These are phyloP conservation scores for Fusarium sp. DNA, from an alignment of 2,329 filamentous ascomycete genomes.

Conservation along the genomic window DNA sequence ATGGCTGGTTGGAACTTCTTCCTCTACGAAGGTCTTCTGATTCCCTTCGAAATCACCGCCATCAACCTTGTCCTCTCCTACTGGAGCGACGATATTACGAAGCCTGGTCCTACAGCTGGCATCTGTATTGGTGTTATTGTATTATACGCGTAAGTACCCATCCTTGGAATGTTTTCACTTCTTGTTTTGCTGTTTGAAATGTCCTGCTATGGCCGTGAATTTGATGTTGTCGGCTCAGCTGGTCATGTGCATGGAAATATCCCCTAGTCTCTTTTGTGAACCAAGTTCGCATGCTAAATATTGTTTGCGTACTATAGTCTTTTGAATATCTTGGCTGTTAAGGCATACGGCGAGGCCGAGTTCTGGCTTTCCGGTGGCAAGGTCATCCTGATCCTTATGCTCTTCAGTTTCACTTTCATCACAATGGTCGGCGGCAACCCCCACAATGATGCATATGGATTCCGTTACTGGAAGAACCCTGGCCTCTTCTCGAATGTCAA, in stretches of 20 bases:
- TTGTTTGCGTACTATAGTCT: slow-evolving; percentile 51
- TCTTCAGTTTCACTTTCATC: slow-evolving; percentile 82
- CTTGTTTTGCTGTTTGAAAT: slow-evolving; percentile 10
- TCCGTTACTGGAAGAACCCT: slow-evolving; percentile 71
- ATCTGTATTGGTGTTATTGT: slow-evolving; percentile 69
- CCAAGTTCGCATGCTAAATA: slow-evolving; percentile 48
- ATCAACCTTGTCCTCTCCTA: slow-evolving; percentile 58
- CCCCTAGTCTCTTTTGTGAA: slow-evolving; percentile 2
- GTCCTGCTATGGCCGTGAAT: slow-evolving; percentile 6
- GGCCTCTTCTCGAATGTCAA: slow-evolving; percentile 62
- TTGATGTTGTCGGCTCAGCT: background rate
- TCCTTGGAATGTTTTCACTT: background rate
- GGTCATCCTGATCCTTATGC: slow-evolving; percentile 73
- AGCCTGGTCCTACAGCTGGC: slow-evolving; percentile 75
- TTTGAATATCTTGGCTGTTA: slow-evolving; percentile 74
- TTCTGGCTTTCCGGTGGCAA: slow-evolving; percentile 76
- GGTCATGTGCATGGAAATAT: slow-evolving; percentile 7
- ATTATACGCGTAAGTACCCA: slow-evolving; percentile 65
- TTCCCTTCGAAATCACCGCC: slow-evolving; percentile 59
- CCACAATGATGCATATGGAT: slow-evolving; percentile 74
- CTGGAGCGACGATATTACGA: slow-evolving; percentile 59
- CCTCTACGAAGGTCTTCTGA: slow-evolving; percentile 58
- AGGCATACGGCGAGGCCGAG: slow-evolving; percentile 77
- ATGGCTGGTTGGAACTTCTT: slow-evolving; percentile 61
- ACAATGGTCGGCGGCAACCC: slow-evolving; percentile 85